These are phyloP conservation scores for Penicillium canariense DNA, from an alignment of 495 filamentous ascomycete species.

Conservation along the genomic window DNA sequence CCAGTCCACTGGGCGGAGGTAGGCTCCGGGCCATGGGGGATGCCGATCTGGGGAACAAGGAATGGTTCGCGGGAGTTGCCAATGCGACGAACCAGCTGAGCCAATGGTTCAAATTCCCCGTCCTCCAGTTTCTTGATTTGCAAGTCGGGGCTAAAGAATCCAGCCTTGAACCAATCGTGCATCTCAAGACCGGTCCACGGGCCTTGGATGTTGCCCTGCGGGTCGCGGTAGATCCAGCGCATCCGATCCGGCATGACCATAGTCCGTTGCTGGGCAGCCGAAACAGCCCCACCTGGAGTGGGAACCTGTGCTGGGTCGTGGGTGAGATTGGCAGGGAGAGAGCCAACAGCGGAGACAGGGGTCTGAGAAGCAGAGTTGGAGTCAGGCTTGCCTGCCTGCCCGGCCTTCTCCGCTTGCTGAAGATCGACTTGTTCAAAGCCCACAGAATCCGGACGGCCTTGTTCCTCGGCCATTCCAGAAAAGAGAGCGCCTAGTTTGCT, in stretches of 20 bases:
- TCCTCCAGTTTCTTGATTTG: conserved; percentile 94
- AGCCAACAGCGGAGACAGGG: conserved; percentile 44
- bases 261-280: conserved; percentile 70
- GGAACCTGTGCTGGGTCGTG: conserved; percentile 32
- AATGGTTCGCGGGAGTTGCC: conserved; percentile 97
- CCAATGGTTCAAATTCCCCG: conserved; percentile 90
- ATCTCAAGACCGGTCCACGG: conserved; percentile 96
- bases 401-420: conserved; percentile 28
- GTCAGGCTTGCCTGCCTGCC: conserved; percentile 30
- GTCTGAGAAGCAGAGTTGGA: conserved; percentile 41
- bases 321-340: conserved; percentile 34
- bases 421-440: conserved; percentile 38
- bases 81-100: conserved; percentile 90
- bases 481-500: conserved; percentile 89
- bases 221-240: conserved; percentile 97
- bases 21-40: conserved; percentile 74
- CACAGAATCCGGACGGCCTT: conserved; percentile 51
- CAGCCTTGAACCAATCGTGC: conserved; percentile 99
- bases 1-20: conserved; percentile 39
- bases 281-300: conserved; percentile 52
- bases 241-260: conserved; percentile 99
- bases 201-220: conserved; percentile 85
- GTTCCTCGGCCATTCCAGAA: conserved; percentile 80
- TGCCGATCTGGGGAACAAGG: conserved; percentile 92
- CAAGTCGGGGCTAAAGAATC: conserved; percentile 92